These are phyloP conservation scores for Trichophyton mentagrophytes DNA, from an alignment of 2,329 filamentous ascomycete species.

Conservation along the genomic window DNA sequence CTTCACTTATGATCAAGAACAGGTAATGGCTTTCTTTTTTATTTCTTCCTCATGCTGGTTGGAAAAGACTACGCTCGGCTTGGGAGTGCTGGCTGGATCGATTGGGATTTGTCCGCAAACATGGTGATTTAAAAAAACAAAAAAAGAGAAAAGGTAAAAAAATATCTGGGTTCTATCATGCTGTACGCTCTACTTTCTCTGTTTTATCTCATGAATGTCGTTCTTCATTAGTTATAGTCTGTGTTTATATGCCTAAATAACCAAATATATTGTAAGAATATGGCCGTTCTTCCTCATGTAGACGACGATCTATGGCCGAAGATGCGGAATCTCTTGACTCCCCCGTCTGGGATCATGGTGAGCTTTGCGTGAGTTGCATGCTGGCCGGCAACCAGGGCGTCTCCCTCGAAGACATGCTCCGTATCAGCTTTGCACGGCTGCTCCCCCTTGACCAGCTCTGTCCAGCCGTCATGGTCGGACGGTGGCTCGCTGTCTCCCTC, in stretches of 20 bases:
- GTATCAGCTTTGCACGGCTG: conserved; percentile 29
- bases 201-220: neutral
- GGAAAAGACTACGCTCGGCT: neutral
- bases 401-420: conserved; percentile 30
- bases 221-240: neutral
- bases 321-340: conserved; percentile 74
- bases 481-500: conserved; percentile 19
- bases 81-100: neutral
- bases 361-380: conserved; percentile 79
- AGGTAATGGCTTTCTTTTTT: neutral
- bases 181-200: neutral
- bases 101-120: neutral
- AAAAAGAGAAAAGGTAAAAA: neutral
- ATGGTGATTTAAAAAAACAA: neutral
- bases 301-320: conserved; percentile 45
- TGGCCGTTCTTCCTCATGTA: neutral
- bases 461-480: conserved; percentile 26
- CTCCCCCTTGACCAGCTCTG: conserved; percentile 26
- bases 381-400: conserved; percentile 53
- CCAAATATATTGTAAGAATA: neutral
- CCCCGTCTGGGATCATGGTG: conserved; percentile 85
- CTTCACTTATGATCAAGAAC: neutral
- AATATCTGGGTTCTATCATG: neutral
- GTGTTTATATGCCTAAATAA: neutral
- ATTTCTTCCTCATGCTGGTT: neutral